Base-by-base conservation (phyloP, 208 protist genomes). In the Crithidia mellificae region DNA sequence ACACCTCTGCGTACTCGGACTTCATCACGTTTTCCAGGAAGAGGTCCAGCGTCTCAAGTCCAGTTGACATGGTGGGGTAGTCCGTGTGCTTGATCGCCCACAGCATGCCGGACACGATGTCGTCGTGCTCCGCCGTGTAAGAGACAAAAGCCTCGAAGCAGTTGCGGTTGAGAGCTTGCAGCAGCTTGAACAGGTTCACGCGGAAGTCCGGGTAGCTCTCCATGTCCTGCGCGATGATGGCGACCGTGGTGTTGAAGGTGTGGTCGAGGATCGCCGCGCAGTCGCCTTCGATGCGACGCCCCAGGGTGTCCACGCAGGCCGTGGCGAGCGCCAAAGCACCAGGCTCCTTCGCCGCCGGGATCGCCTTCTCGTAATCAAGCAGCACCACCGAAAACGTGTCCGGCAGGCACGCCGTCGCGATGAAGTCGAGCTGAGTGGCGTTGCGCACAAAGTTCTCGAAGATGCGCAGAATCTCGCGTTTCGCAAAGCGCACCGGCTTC, bases 41-140 rank as follows among this genome's bases (percentile, higher is more conserved):
- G n/a, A 93, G 68, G 50, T 95, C 75, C 7, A 99, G 83, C 46
- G 95, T 98, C 62, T 99, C 91, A 15, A 98, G 81, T 14, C 86
- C 91, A 8, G 85, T 92, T 1, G 74, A 81, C 89, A 94, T 92
- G 30, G 98, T 97, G 41, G 97, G 93, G 63, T 93, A 92, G 78
- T 99, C 98, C 3, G 89, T 97, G 85, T 99, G 98, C 76, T 99
- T 98, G 68, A 99, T 97, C 0, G 97, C 98, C 98, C 98, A 99
- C 38, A 99, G 81, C 74, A 99, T 93, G 24, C 91, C 94, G 41
- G 98, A 94, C 34, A 99, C 85, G 14, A 99, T 77, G 56, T 90
- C 78, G 57, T 84, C 87, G 65, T 91, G 78, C 0, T 69, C 63
- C 20, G 85, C 70, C 17, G 72, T 77, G 76, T 94, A 94, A 24